Conservation (phyloP, 768 basidiomycete genomes). For the Termitomyces sp. region DNA sequence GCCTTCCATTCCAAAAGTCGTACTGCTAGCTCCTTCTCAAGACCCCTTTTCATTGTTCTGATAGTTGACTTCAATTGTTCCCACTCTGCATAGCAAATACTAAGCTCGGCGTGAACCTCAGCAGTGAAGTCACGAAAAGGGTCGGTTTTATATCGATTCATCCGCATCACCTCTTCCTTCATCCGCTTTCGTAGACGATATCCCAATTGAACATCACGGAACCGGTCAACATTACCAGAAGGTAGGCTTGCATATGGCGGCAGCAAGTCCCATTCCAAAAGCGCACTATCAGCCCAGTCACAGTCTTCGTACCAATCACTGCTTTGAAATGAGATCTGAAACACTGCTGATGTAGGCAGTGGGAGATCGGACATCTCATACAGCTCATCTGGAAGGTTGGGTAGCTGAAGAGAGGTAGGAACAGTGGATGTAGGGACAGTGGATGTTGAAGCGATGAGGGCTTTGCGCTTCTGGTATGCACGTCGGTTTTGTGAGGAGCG, state of each 20-base stretch:
- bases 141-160: no score
- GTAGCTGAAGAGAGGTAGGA: background rate
- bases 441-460: background rate
- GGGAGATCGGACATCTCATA: background rate
- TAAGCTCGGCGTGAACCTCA: no score
- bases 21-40: background rate
- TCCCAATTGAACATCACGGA: background rate
- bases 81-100: no score
- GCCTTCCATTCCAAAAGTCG: background rate
- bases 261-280: background rate
- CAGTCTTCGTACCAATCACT: background rate
- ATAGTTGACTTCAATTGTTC: no score
- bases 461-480: background rate
- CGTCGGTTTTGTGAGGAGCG: background rate
- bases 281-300: background rate
- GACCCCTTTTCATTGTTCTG: no score
- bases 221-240: background rate
- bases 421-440: background rate
- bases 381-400: slow-evolving; percentile 1
- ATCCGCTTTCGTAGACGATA: no score
- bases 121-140: no score
- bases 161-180: no score
- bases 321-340: background rate
- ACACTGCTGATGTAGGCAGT: background rate
- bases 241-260: background rate